Conservation (phyloP, 2,329 filamentous ascomycete species). For the Ceratocystis smalleyi region DNA sequence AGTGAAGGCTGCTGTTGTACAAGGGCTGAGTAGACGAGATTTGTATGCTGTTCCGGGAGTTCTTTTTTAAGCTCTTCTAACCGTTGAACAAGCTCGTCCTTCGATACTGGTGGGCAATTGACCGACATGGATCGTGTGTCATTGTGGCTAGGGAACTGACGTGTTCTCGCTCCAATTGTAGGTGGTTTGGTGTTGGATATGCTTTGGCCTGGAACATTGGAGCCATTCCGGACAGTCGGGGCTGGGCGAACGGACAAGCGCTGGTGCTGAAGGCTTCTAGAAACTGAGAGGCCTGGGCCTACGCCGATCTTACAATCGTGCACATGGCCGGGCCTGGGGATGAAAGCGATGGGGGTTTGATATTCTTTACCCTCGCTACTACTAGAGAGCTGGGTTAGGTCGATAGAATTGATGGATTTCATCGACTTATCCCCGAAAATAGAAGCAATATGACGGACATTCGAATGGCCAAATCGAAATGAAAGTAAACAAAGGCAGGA, state of each 20-base stretch:
- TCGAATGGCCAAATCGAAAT: neutral
- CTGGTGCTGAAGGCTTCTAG: neutral
- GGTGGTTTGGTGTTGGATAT: neutral
- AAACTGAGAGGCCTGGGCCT: neutral
- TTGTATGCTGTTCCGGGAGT: conserved; percentile 4
- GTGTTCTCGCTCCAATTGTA: no score
- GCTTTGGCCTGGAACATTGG: neutral
- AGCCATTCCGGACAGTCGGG: neutral
- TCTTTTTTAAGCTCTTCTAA: neutral
- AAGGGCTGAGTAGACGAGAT: conserved; percentile 7
- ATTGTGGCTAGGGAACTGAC: neutral
- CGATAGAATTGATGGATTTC: conserved; percentile 6
- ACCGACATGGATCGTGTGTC: neutral
- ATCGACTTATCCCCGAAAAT: conserved; percentile 2
- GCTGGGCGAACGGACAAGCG: neutral
- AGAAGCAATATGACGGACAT: neutral
- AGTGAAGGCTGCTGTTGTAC: neutral
- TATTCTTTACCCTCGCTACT: neutral
- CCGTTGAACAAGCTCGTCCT: neutral
- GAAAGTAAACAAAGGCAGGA: neutral
- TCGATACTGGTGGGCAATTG: neutral
- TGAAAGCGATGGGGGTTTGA: neutral
- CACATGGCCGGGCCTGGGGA: neutral
- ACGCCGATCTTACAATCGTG: neutral
- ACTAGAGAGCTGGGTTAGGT: conserved; percentile 7